These are phyloP conservation scores for Plantago ovata DNA, from an alignment of 257 asterid species.

Conservation along the genomic window DNA sequence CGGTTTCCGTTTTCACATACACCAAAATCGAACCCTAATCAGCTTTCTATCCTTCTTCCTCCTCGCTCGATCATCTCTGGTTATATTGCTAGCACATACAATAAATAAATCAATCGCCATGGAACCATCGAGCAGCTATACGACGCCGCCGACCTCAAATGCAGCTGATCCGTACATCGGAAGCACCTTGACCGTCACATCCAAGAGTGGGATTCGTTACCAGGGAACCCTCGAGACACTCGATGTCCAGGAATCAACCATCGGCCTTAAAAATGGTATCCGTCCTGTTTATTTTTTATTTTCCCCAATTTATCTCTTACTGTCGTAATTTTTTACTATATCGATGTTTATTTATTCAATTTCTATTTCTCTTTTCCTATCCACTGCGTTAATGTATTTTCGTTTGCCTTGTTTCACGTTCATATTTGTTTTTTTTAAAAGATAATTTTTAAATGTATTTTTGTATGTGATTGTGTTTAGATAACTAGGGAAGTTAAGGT, in stretches of 20 bases:
- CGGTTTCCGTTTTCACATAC: slow-evolving; percentile 25
- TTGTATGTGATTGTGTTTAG: no score
- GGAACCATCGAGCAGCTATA: slow-evolving; percentile 32
- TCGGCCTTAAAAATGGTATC: slow-evolving; percentile 72
- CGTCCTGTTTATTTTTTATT: neutral
- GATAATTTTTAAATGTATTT: no score
- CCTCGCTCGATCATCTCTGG: neutral
- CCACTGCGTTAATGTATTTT: no score
- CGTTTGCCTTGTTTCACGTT: neutral
- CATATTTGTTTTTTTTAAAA: no score
- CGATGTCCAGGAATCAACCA: slow-evolving; percentile 59
- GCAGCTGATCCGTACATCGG: slow-evolving; percentile 74
- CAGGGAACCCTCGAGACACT: slow-evolving; percentile 63
- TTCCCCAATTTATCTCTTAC: neutral
- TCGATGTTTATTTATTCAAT: neutral
- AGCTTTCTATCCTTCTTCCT: neutral
- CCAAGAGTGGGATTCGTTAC: slow-evolving; percentile 78
- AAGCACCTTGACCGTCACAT: slow-evolving; percentile 60
- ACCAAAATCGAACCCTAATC: slow-evolving; percentile 11
- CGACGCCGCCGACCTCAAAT: slow-evolving; percentile 32
- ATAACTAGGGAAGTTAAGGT: no score
- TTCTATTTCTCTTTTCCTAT: no score
- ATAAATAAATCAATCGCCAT: slow-evolving; percentile 32
- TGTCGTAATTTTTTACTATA: neutral
- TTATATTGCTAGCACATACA: neutral